Base-by-base conservation (phyloP, 2,329 filamentous ascomycete species). In the Rasamsonia emersonii region DNA sequence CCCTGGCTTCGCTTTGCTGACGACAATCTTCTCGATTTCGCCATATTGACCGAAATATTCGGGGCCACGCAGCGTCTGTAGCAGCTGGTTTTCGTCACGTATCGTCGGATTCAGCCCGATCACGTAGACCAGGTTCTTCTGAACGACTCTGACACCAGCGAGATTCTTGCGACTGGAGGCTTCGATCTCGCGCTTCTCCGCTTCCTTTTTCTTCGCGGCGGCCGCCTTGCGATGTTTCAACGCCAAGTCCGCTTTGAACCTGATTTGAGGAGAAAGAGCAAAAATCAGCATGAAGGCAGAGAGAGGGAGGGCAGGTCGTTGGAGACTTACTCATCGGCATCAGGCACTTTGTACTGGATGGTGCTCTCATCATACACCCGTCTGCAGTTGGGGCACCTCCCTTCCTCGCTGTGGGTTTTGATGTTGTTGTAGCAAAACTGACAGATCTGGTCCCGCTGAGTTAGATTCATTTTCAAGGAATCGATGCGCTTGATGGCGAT, bases 351-450 rank as follows among this genome's bases (percentile, higher is more conserved):
- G 75, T 86, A 98, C 61, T 95, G 78, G 56, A 98, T 96, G 18
- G 86, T 93, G 58, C 89, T 89, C 47, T 98, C 93, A 58, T 95
- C 86, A 59, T 98, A 98, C 4, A 86, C 82, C 57, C 91, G 75
- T 62, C 91, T 78, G 59, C 91, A 98, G 46, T 93, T 93, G n/a
- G 91, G 91, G 60, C 91, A 98, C 36, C 95, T 73, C 20, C 89
- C 88, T 56, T 95, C 96, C 74, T 66, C 64, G 40, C 94, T 86
- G 50, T 95, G 95, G 49, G 83, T 93, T 65, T 93, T 93, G 59
- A 98, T 93, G 59, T 96, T 98, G 65, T 98, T 95, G 69, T 89
- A 98, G 66, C 91, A 98, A 64, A 98, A 98, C 69, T 98, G 93
- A 63, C 91, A 98, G 58, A 98, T 89, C 88, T 95, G 51, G 21